phyloP scores from a whole-genome alignment of 169 alveolate species.

The Plasmodium gaboni region DNA sequence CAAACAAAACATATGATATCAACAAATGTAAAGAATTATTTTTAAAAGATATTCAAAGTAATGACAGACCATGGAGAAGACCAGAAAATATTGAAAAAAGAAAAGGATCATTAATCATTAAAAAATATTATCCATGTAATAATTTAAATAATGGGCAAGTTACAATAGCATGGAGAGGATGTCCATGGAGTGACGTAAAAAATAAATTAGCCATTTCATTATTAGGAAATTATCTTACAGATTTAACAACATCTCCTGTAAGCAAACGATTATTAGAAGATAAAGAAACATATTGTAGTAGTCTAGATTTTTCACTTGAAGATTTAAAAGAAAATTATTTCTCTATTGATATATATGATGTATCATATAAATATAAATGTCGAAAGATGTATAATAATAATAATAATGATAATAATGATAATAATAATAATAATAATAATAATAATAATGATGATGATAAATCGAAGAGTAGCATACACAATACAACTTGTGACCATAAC shows the following conservation, averaged over 20 bases:
- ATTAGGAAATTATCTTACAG: conserved; percentile 81
- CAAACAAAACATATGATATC: conserved; percentile 4
- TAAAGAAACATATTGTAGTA: conserved; percentile 81
- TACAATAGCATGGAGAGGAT: conserved; percentile 85
- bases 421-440: not conserved
- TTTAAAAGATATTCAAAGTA: conserved; percentile 28
- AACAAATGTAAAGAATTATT: conserved; percentile 22
- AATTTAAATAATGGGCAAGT: conserved; percentile 80
- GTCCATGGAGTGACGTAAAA: conserved; percentile 79
- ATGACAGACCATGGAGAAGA: conserved; percentile 75
- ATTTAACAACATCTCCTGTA: conserved; percentile 81
- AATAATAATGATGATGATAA: no score
- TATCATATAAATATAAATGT: conserved; percentile 54
- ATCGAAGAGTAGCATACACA: not conserved
- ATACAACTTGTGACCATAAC: not conserved
- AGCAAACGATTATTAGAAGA: conserved; percentile 78
- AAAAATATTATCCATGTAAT: conserved; percentile 82
- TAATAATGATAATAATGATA: not conserved
- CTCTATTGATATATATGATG: conserved; percentile 78
- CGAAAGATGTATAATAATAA: no score
- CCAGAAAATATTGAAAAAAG: conserved; percentile 66
- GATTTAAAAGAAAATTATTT: conserved; percentile 73
- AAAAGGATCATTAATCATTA: conserved; percentile 17
- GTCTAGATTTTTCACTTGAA: conserved; percentile 78
- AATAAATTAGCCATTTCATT: conserved; percentile 73